Base-by-base conservation (phyloP, 192 early-diverging fungal genomes). In the Geranomyces michiganensis region DNA sequence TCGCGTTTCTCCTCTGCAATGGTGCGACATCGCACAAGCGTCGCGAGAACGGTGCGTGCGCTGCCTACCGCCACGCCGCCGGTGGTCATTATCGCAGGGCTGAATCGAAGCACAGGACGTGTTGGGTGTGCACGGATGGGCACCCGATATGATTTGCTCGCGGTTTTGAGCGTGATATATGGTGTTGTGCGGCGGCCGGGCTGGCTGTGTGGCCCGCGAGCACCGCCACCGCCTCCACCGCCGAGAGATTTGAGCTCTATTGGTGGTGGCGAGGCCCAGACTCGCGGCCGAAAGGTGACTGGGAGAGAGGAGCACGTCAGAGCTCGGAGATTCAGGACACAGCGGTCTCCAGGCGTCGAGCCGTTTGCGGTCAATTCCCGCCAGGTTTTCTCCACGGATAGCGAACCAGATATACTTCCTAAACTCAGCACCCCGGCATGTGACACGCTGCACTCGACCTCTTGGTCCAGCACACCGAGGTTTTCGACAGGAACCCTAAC, bases 1-100 rank as follows among this genome's bases (percentile, higher is more conserved):
- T 19, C 29, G 19, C 58, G 58, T 29, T 60, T 33, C 51, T 53
- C 51, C 19, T 60, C 58, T 19, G 29, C 58, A 17, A 60, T 29
- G 6, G 58, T 60, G 22, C 58, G 58, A 29, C 31, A 33, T 8
- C 58, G 58, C 17, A 60, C 58, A 29, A 60, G 58, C 58, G 58
- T 60, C 3, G 58, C 58, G 31, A 29, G 5, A 32, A 33, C 58
- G 5, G 17, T 19, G 15, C 58, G 15, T 19, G 27, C 17, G 31
- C 58, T 60, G 22, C 58, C 58, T 60, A 19, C 17, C 31, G 58
- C 58, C 6, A 60, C 58, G 21, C 21, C 58, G 17, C 27, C 31
- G 15, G 58, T 33, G 4, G 24, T 27, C 17, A 60, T 3, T 8
- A 19, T 4, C 5, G 27, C 24, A 30, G 24, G 29, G 8, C 29